phyloP scores from a whole-genome alignment of 2,329 filamentous ascomycete species.

The Calonectria hongkongensis region DNA sequence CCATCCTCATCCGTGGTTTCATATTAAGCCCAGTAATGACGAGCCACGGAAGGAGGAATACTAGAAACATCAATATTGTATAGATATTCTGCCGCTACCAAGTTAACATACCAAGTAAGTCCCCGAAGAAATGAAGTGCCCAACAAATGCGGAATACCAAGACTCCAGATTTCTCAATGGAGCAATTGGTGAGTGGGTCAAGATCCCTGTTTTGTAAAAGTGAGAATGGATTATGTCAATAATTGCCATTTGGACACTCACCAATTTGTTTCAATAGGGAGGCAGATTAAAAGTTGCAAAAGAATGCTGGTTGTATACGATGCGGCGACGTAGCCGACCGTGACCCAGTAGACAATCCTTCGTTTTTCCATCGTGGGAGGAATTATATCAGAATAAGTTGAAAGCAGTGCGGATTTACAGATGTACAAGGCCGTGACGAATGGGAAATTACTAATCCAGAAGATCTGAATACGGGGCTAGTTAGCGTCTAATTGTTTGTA shows the following conservation, averaged over 20 bases:
- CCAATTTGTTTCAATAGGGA: slow-evolving; percentile 10
- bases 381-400: neutral
- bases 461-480: neutral
- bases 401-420: slow-evolving; percentile 1
- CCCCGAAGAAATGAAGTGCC: slow-evolving; percentile 1
- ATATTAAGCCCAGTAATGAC: neutral
- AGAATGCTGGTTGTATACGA: neutral
- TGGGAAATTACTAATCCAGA: slow-evolving; percentile 16
- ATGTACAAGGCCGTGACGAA: slow-evolving; percentile 7
- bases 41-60: slow-evolving; percentile 5
- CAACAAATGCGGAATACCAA: neutral
- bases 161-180: neutral
- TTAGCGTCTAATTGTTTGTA: neutral
- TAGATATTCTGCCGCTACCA: too few relatives aligned
- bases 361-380: neutral
- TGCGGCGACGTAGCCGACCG: neutral
- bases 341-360: neutral
- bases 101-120: neutral
- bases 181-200: neutral
- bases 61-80: neutral
- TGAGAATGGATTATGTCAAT: neutral
- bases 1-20: neutral
- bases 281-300: neutral
- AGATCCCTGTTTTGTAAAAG: neutral
- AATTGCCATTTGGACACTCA: neutral